A percentile compares a stretch with the other conserved stretches of the same genome.
These are phyloP conservation scores for Hymenoscyphus fructigenus DNA, from an alignment of 2,329 filamentous ascomycete genomes.

Conservation along the genomic window DNA sequence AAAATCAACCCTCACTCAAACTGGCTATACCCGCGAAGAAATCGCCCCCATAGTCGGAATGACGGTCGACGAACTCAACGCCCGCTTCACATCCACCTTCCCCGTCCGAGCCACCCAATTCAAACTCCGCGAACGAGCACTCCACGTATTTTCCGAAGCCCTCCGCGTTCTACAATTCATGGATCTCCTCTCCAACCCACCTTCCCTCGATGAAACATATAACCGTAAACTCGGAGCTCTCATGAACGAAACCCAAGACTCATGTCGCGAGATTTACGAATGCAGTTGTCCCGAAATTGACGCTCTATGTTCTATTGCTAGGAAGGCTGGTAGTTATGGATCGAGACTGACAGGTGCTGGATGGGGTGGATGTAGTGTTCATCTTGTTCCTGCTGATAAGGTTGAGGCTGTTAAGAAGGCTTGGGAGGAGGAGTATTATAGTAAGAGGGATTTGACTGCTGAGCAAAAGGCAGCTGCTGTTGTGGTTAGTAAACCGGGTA, in stretches of 20 bases:
- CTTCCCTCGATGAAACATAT: conserved; percentile 55
- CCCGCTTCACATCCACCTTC: conserved; percentile 81
- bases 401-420: conserved; percentile 75
- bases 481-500: conserved; percentile 84
- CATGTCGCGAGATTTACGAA: conserved; percentile 83
- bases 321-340: conserved; percentile 76
- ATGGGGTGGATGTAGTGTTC: conserved; percentile 95
- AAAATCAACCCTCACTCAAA: conserved; percentile 68
- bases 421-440: conserved; percentile 80
- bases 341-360: conserved; percentile 88
- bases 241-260: conserved; percentile 86
- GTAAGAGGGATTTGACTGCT: conserved; percentile 60
- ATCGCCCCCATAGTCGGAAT: conserved; percentile 72
- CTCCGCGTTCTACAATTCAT: conserved; percentile 83
- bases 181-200: conserved; percentile 63
- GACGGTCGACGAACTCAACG: conserved; percentile 68
- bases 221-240: conserved; percentile 73
- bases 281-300: conserved; percentile 95
- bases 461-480: conserved; percentile 78
- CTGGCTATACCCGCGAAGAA: conserved; percentile 87
- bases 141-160: conserved; percentile 90
- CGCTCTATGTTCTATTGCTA: conserved; percentile 77
- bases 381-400: conserved; percentile 82
- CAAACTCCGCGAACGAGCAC: conserved; percentile 80
- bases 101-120: conserved; percentile 86